Evolutionary conservation across 805 yeast species (phyloP).

Genomic region (Cyberlindnera amylophila): DNA sequence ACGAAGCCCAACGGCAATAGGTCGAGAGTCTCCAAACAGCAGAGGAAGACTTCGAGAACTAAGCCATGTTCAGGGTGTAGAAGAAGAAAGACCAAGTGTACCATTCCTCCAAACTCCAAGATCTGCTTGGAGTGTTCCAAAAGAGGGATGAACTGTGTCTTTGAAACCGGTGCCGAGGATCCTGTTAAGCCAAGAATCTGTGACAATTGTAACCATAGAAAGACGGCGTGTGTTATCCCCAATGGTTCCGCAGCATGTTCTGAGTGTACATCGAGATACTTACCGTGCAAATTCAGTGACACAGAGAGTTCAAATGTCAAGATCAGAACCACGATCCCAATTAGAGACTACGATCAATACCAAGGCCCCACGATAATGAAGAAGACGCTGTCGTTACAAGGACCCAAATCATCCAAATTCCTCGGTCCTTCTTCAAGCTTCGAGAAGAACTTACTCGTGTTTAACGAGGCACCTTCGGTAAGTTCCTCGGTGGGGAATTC

Average conservation of each 20-base stretch:
- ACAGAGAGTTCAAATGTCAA: constrained; percentile 8
- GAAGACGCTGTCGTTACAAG: constrained; percentile 27
- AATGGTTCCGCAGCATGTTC: constrained; percentile 17
- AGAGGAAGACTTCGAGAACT: constrained; percentile 23
- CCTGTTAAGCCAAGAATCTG: constrained; percentile 10
- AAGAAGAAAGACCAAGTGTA: constrained; percentile 30
- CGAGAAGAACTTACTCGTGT: constrained; percentile 24
- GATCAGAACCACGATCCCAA: constrained; percentile 24
- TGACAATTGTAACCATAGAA: constrained; percentile 23
- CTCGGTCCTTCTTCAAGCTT: constrained; percentile 26
- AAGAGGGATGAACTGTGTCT: constrained; percentile 15
- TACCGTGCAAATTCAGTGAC: constrained; percentile 25
- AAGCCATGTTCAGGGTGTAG: constrained; percentile 38
- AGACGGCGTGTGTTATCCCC: constrained; percentile 25
- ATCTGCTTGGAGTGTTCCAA: constrained; percentile 20
- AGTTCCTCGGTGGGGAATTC: constrained; percentile 6
- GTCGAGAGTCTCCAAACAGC: constrained; percentile 2
- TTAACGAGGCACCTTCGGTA: constrained; percentile 1
- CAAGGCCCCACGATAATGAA: constrained; percentile 29
- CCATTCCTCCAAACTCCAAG: constrained; percentile 6
- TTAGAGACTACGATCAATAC: constrained; percentile 28
- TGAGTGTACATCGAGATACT: constrained; percentile 24
- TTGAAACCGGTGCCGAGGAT: constrained; percentile 8
- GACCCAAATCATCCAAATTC: constrained; percentile 27
- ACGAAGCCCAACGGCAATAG: constrained; percentile 12